phyloP scores from a whole-genome alignment of 2,329 filamentous ascomycete species.

The Hypomyces perniciosus region DNA sequence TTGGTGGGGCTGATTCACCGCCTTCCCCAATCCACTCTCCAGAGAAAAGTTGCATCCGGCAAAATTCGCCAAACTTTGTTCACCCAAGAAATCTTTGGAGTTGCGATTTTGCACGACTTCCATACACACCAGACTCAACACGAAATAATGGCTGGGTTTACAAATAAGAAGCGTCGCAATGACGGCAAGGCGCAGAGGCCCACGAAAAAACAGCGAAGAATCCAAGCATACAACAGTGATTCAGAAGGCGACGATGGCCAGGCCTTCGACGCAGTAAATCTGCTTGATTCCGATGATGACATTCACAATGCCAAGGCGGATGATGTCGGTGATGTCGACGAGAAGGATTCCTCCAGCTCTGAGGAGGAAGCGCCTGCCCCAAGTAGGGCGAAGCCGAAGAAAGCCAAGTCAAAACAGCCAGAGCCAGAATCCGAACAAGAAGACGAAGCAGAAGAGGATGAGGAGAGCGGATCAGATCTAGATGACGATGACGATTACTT shows the following conservation, averaged over 20 bases:
- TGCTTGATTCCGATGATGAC: constrained; percentile 53
- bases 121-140: constrained; percentile 3
- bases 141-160: constrained; percentile 28
- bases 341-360: constrained; percentile 30
- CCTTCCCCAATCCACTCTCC: constrained; percentile 7
- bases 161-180: constrained; percentile 28
- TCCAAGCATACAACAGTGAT: constrained; percentile 47
- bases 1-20: constrained; percentile 7
- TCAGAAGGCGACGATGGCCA: constrained; percentile 37
- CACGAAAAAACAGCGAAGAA: constrained; percentile 48
- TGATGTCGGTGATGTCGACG: constrained; percentile 37
- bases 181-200: constrained; percentile 33
- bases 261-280: constrained; percentile 45
- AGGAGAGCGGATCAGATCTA: constrained; percentile 34
- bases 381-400: constrained; percentile 24
- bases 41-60: constrained; percentile 8
- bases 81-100: not conserved
- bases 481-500: constrained; percentile 34
- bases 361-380: constrained; percentile 29
- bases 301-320: constrained; percentile 48
- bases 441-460: constrained; percentile 20
- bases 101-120: constrained; percentile 13
- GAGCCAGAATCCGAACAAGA: constrained; percentile 21
- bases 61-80: constrained; percentile 7
- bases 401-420: constrained; percentile 22